Conservation (phyloP, 2,329 filamentous ascomycete species). For the Zalaria sp. region DNA sequence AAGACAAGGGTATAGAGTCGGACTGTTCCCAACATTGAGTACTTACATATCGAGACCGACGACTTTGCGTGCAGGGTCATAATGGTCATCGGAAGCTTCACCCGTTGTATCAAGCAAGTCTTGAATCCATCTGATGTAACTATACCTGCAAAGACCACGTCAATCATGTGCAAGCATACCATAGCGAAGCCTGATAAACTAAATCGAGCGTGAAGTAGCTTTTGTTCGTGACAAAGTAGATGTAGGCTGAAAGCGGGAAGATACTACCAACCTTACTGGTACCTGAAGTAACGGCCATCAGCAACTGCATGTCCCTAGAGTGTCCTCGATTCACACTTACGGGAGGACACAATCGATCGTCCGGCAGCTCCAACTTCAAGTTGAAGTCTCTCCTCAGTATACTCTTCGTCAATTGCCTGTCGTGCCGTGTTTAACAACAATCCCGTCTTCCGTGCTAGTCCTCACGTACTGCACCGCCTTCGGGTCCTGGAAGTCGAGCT, state of each 20-base stretch:
- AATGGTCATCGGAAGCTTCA: constrained; percentile 26
- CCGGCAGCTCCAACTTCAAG: background rate
- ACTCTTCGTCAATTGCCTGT: constrained; percentile 6
- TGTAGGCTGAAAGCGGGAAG: background rate
- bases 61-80: constrained; percentile 41
- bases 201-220: too few relatives aligned
- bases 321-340: constrained; percentile 12
- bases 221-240: background rate
- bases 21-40: too few relatives aligned
- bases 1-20: too few relatives aligned
- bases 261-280: background rate
- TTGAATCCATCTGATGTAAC: constrained; percentile 85
- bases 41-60: constrained; percentile 60
- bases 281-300: background rate
- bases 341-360: background rate
- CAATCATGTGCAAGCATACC: background rate
- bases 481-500: constrained; percentile 71
- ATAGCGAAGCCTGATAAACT: too few relatives aligned
- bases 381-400: constrained; percentile 3
- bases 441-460: background rate
- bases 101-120: constrained; percentile 59
- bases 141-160: constrained; percentile 43
- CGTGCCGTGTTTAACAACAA: background rate
- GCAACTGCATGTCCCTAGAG: too few relatives aligned
- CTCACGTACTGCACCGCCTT: constrained; percentile 51